Evolutionary conservation across 1,139 yeast genomes (phyloP), one percentile per base, ranked within the genome.

Genomic region (Candida frijolesensis): DNA sequence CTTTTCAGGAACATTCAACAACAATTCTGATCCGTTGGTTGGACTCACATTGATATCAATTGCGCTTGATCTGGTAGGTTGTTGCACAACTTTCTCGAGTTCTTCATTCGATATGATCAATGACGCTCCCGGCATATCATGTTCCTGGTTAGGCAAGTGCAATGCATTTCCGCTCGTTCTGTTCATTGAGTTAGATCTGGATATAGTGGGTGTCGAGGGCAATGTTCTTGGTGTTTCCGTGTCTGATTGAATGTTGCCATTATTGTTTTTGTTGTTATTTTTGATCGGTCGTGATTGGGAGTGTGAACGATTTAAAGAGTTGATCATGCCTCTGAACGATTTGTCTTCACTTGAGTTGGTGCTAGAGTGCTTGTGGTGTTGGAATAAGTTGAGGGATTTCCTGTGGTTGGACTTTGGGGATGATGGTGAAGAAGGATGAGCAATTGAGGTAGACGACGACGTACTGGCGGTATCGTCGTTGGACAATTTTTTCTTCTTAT

Each of bases 321-420:
- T 44, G 9, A 44, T 30, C 46, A 44, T 44, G 19, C 46, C 46
- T 44, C 46, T 44, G 18, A 44, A 44, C 15, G 53, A 50, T 11
- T 22, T 30, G 15, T 50, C 53, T 33, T 33, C 42, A 4, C 49
- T 42, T 34, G 41, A 43, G 10, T 22, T 18, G 37, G 42, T 44
- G 14, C 22, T 35, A n/a, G 39, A 38, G 4, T 35, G 39, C 7
- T 45, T 44, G 16, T 38, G 47, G 38, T 44, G 34, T 16, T 45
- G 40, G 16, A 45, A 45, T 15, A 40, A 11, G 33, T 40, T 40
- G 10, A 45, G n/a, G 14, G 48, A 40, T 16, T 29, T 37, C 5
- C 42, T 38, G 18, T 34, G 32, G 18, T 35, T 43, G 8, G 46
- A 29, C 16, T 44, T 44, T 9, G 30, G 41, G 15, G 41, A 29